These are phyloP conservation scores for Exophiala sp. DNA, from an alignment of 2,329 filamentous ascomycete species.

Conservation along the genomic window DNA sequence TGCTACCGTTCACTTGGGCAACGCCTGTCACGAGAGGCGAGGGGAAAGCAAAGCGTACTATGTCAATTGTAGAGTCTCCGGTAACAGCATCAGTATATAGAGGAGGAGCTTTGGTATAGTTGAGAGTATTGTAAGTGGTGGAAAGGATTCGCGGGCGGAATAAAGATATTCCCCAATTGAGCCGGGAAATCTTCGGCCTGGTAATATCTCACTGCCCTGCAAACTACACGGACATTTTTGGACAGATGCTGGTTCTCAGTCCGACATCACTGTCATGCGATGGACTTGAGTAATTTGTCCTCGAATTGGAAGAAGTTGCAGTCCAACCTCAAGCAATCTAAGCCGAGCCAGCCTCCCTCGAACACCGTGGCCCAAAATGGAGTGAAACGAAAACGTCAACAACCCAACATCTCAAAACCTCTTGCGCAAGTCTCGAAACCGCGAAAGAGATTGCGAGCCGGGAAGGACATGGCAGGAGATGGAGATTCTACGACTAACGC, in stretches of 20 bases:
- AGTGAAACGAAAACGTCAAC: slow-evolving; percentile 26
- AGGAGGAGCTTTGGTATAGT: background rate
- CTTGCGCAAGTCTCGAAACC: slow-evolving; percentile 4
- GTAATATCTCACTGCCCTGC: background rate
- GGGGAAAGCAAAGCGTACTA: too few species aligned
- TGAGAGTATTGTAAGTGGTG: background rate
- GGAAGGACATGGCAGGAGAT: slow-evolving; percentile 11
- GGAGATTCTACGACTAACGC: slow-evolving; percentile 33
- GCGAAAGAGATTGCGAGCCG: slow-evolving; percentile 12
- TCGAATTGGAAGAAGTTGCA: slow-evolving; percentile 49
- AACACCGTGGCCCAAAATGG: slow-evolving; percentile 34
- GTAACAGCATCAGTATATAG: too few species aligned
- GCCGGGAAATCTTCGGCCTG: background rate
- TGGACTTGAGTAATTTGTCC: slow-evolving; percentile 43
- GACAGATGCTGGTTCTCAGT: background rate
- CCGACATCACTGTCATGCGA: background rate
- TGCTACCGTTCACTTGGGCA: too few species aligned
- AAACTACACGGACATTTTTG: too few species aligned
- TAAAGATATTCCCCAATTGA: background rate
- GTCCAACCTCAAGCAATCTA: slow-evolving; percentile 38
- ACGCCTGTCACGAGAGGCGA: too few species aligned
- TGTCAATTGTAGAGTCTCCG: too few species aligned
- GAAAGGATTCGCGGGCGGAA: background rate
- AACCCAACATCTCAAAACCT: slow-evolving; percentile 8
- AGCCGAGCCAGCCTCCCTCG: slow-evolving; percentile 22